Conservation (phyloP, 441 rosid species). For the Monsonia emarginata region DNA sequence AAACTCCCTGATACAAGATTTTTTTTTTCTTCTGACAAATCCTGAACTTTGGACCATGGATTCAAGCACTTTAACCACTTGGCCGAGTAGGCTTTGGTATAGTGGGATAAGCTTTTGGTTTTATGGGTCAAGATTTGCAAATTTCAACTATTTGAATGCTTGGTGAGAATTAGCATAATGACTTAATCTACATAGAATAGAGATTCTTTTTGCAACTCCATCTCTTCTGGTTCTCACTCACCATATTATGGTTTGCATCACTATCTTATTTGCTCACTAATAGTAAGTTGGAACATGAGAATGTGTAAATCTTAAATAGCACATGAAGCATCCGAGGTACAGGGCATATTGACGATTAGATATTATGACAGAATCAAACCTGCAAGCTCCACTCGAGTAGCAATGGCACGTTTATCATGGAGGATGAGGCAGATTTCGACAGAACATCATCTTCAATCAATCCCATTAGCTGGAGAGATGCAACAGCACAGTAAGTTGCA, state of each 20-base stretch:
- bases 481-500: conserved; percentile 87
- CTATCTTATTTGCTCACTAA: not conserved
- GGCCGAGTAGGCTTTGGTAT: too few species aligned
- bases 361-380: conserved; percentile 30
- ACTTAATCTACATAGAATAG: not conserved
- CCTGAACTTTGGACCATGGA: too few species aligned
- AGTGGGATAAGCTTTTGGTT: not conserved
- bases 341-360: not conserved
- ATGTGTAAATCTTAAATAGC: too few species aligned
- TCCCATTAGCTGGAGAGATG: conserved; percentile 79
- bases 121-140: not conserved
- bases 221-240: too few species aligned
- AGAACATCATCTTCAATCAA: conserved; percentile 55
- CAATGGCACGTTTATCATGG: conserved; percentile 37
- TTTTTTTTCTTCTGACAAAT: too few species aligned
- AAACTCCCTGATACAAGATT: not conserved
- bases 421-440: conserved; percentile 31
- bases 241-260: too few species aligned
- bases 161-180: not conserved
- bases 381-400: conserved; percentile 70
- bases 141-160: not conserved
- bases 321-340: not conserved
- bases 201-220: not conserved
- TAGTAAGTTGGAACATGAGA: not conserved
- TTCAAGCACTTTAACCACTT: too few species aligned